Evolutionary conservation across 805 yeast genomes (phyloP).

Genomic region (Isabelozyma heimii): DNA sequence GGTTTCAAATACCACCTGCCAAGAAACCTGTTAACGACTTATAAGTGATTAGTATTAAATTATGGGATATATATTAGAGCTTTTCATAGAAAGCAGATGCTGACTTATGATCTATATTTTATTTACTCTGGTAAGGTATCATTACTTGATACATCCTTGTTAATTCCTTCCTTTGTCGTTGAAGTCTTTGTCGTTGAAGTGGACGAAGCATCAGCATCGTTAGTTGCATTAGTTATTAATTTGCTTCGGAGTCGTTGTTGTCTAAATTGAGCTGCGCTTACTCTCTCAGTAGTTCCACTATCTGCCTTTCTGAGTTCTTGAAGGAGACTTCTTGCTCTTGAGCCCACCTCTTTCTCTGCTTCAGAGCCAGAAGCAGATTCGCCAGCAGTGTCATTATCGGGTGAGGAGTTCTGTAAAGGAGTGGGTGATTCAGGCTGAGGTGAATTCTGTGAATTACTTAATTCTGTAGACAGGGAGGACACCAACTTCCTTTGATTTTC

Average conservation of each 20-base stretch:
- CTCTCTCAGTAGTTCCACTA: constrained; percentile 22
- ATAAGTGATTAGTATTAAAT: too few relatives aligned
- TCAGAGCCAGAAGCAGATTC: constrained; percentile 5
- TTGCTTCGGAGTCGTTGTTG: constrained; percentile 34
- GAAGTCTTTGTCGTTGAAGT: background rate
- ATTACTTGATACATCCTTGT: background rate
- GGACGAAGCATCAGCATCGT: constrained; percentile 1
- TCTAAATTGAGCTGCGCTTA: constrained; percentile 43
- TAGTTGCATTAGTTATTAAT: background rate
- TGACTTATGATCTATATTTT: background rate
- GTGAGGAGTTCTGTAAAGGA: constrained; percentile 2
- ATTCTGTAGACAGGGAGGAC: constrained; percentile 6
- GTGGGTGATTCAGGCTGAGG: constrained; percentile 4
- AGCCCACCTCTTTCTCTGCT: constrained; percentile 31
- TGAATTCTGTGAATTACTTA: constrained; percentile 8
- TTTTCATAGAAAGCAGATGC: background rate
- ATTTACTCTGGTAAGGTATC: background rate
- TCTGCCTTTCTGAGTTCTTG: constrained; percentile 52
- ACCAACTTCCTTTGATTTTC: constrained; percentile 22
- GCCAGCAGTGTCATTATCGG: background rate
- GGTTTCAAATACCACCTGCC: too few relatives aligned
- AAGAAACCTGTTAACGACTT: too few relatives aligned
- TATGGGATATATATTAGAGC: background rate
- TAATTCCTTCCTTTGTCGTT: background rate
- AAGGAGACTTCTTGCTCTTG: constrained; percentile 61